phyloP scores from a whole-genome alignment of 2,329 filamentous ascomycete species.

The Fusarium mangiferae region DNA sequence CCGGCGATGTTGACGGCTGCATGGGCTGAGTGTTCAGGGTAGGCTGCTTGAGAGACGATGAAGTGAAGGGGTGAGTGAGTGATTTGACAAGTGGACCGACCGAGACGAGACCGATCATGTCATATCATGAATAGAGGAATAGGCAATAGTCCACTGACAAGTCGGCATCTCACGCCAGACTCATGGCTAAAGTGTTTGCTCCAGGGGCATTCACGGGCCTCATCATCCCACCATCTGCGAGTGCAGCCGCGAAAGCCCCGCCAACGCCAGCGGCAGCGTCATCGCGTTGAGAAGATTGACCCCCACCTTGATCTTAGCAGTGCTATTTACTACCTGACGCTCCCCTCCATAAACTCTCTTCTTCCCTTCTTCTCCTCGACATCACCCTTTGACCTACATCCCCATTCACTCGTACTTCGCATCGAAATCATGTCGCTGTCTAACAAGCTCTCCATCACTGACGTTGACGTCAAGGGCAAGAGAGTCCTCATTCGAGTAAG shows the following conservation, averaged over 20 bases:
- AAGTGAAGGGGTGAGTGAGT: neutral
- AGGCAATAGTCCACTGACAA: slow-evolving; percentile 2
- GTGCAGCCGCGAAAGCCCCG: slow-evolving; percentile 37
- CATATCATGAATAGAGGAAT: slow-evolving; percentile 2
- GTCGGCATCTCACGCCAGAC: slow-evolving; percentile 20
- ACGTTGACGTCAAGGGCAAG: slow-evolving; percentile 98
- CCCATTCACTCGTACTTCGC: neutral
- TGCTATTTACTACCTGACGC: slow-evolving; percentile 27
- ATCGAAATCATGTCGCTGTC: slow-evolving; percentile 87
- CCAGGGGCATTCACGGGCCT: slow-evolving; percentile 19
- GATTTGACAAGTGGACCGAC: slow-evolving; percentile 5
- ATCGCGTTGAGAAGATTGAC: slow-evolving; percentile 27
- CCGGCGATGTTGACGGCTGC: slow-evolving; percentile 13
- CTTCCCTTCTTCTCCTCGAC: slow-evolving; percentile 27
- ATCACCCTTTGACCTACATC: slow-evolving; percentile 24
- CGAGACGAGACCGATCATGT: slow-evolving; percentile 28
- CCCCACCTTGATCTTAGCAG: slow-evolving; percentile 32
- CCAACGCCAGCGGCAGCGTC: slow-evolving; percentile 23
- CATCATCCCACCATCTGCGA: slow-evolving; percentile 36
- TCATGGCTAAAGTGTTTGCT: slow-evolving; percentile 15
- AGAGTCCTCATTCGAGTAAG: slow-evolving; percentile 95
- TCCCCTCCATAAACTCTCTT: slow-evolving; percentile 34
- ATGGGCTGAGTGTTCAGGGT: neutral
- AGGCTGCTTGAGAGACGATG: neutral
- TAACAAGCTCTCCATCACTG: slow-evolving; percentile 96